Base-by-base conservation (phyloP, 805 yeast species). In the Candida railenensis region DNA sequence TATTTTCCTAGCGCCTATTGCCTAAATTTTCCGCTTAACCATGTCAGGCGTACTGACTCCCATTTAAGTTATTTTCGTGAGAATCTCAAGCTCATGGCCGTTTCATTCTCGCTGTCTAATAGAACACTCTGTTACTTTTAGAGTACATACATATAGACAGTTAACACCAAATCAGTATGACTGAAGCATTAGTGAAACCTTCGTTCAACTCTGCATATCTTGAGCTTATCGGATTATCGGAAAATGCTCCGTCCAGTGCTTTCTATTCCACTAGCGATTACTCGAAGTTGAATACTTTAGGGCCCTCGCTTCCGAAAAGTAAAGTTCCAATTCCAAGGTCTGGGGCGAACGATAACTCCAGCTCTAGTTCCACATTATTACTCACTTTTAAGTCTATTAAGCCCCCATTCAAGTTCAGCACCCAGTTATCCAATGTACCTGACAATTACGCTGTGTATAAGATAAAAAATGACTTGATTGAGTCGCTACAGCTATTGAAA, bases 311-410 rank as follows among this genome's bases (percentile, higher is more conserved):
- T 37, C 83, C 85, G 40, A 62, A 71, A 16, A 55, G 78, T 36
- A 68, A 69, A 42, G 67, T 48, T 25, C 53, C 57, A 0, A 72
- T 64, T 53, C 76, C 69, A 53, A 16, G 39, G 14, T 12, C 67
- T 48, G 22, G 22, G 18, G 9, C 39, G 21, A 57, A 59, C 22
- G 61, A 59, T 20, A 50, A 48, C 11, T 54, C 54, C 40, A 41
- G 43, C 9, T 55, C 49, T 28, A 47, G 44, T 11, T 20, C 30
- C 14, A 33, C 45, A 12, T 7, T 21, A 5, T 33, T 14, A 34
- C 54, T 74, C 43, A 52, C 59, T 18, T 72, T 88, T 59, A 85
- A 84, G 62, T 85, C 91, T 25, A 77, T 89, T 45, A 81, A 83
- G 55, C 79, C 85, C 3, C 96, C 96, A 4, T 65, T 53, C 57